Evolutionary conservation across 768 basidiomycete genomes (phyloP).

Genomic region (Daedaleopsis nitida): DNA sequence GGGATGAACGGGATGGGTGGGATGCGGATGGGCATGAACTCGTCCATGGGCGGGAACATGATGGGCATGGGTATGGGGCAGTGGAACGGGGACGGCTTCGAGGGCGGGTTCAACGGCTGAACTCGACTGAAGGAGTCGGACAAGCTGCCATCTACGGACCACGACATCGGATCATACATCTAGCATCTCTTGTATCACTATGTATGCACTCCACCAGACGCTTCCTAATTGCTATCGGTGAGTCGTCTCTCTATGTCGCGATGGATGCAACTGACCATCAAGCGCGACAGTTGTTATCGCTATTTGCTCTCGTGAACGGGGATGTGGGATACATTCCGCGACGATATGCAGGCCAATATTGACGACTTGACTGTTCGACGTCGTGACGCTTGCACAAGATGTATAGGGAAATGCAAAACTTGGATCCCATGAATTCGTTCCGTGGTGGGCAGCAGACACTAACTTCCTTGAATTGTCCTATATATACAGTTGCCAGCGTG

Average conservation of each 20-base stretch:
- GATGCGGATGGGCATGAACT: constrained; percentile 31
- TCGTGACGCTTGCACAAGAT: too few relatives aligned
- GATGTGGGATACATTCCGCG: too few relatives aligned
- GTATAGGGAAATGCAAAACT: too few relatives aligned
- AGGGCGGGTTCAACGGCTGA: constrained; percentile 36
- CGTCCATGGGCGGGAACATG: constrained; percentile 18
- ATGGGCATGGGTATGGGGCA: constrained; percentile 38
- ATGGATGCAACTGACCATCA: background rate
- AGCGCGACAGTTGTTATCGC: background rate
- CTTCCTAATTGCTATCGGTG: background rate
- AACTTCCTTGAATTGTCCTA: too few relatives aligned
- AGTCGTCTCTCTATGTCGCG: background rate
- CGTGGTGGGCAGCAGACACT: too few relatives aligned
- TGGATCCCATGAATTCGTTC: too few relatives aligned
- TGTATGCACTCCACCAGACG: background rate
- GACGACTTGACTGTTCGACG: too few relatives aligned
- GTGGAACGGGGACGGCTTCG: constrained; percentile 38
- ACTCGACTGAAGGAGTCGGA: constrained; percentile 17
- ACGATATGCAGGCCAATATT: too few relatives aligned
- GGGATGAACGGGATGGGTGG: constrained; percentile 24
- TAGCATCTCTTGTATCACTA: background rate
- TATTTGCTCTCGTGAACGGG: background rate
- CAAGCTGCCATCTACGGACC: background rate
- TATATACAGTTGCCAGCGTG: too few relatives aligned
- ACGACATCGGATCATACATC: background rate